Conservation (phyloP, 2,329 filamentous ascomycete species). For the Trichoderma atroviride region DNA sequence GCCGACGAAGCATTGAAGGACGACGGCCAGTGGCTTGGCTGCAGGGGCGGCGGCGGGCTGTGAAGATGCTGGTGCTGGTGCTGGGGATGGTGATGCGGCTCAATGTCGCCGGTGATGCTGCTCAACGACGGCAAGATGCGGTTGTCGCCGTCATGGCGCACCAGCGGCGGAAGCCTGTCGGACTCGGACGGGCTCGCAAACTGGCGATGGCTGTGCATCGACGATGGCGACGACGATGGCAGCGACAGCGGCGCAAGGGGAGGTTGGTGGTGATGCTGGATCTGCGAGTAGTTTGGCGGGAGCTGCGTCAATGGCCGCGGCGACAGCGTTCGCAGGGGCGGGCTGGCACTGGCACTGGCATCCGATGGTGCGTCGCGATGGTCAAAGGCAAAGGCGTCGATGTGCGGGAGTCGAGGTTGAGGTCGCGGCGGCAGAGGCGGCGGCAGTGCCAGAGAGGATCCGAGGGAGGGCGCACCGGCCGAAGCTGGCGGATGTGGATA, state of each 20-base stretch:
- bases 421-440: slow-evolving; percentile 18
- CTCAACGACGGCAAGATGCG: slow-evolving; percentile 43
- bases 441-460: not conserved
- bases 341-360: not conserved
- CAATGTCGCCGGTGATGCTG: slow-evolving; percentile 39
- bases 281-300: slow-evolving; percentile 20
- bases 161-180: slow-evolving; percentile 33
- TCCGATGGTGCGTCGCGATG: not conserved
- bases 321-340: not conserved
- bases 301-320: slow-evolving; percentile 2
- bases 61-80: slow-evolving; percentile 12
- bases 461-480: slow-evolving; percentile 19
- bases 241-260: slow-evolving; percentile 6
- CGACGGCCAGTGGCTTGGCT: slow-evolving; percentile 47
- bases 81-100: slow-evolving; percentile 28
- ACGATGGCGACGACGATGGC: not conserved
- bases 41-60: slow-evolving; percentile 28
- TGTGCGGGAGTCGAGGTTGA: slow-evolving; percentile 15
- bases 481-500: slow-evolving; percentile 1
- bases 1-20: slow-evolving; percentile 21
- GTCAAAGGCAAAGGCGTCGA: not conserved
- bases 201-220: slow-evolving; percentile 21
- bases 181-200: slow-evolving; percentile 21
- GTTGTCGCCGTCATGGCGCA: slow-evolving; percentile 35
- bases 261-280: not conserved